Evolutionary conservation across 148 eudicot genomes (phyloP).

Genomic region (Chenopodium suecicum): DNA sequence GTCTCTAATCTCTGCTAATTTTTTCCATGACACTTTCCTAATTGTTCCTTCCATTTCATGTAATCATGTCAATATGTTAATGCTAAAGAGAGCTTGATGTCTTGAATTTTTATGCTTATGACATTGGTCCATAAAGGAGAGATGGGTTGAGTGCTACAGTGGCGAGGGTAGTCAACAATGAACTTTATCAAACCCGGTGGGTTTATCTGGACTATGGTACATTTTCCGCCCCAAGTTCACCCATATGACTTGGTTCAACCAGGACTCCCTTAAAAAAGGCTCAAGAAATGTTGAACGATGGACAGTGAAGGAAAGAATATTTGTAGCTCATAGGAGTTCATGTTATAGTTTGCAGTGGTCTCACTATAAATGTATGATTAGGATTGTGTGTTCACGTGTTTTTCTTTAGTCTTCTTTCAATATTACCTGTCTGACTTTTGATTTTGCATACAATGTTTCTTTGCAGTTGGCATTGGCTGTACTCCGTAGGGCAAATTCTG

Average conservation of each 20-base stretch:
- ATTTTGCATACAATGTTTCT: conserved; percentile 10
- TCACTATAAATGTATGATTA: neutral
- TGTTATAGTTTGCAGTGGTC: neutral
- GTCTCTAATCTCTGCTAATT: neutral
- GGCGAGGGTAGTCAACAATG: neutral
- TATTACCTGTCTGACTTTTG: neutral
- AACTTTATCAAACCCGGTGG: neutral
- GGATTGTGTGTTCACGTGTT: neutral
- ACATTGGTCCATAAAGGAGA: neutral
- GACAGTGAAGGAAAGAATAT: neutral
- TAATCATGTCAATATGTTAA: neutral
- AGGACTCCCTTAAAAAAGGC: neutral
- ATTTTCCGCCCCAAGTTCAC: neutral
- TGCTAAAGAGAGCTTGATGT: neutral
- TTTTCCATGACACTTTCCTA: neutral
- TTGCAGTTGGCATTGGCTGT: conserved; percentile 91
- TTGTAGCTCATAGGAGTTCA: conserved; percentile 1
- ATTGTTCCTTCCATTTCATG: neutral
- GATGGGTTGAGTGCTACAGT: neutral
- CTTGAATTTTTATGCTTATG: neutral
- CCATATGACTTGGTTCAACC: neutral
- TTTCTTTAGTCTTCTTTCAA: neutral
- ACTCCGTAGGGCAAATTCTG: conserved; percentile 60
- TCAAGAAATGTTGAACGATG: neutral
- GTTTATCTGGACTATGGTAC: neutral